Base-by-base conservation (phyloP, 176 grass and related monocot species). In the Hsuehochloa calcarea region DNA sequence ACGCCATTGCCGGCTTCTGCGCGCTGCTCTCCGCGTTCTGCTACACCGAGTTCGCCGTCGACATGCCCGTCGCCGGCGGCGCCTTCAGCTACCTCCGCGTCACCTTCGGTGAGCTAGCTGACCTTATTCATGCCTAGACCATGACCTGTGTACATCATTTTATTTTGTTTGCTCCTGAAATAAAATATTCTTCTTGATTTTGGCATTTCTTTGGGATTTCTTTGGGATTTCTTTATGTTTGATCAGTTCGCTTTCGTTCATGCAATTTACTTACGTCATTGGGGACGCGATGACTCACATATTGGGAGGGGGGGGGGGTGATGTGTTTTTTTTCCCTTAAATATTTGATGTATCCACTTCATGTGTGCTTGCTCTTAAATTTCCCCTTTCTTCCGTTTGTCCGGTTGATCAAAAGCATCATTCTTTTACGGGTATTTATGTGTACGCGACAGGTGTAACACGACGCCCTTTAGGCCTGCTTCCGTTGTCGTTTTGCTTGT, bases 11-110 rank as follows among this genome's bases (percentile, higher is more conserved):
- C 0, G 97, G 97, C 0, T 70, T 99, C 47, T 96, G 93, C 68
- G 97, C 97, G 29, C 76, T 99, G 7, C 97, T 96, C n/a, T 96
- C 97, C 10, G 90, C 97, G 44, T 99, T 99, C 83, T 99, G 97
- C 81, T 99, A 99, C 80, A 99, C 93, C 4, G 97, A 99, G 77
- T 99, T 99, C 82, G 91, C 93, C 6, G 97, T 99, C 49, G 90
- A 92, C 92, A 87, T 99, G 93, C 97, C 97, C 35, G 88, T 89
- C 56, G 97, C 97, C 75, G 97, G 97, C 72, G 93, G 93, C 23
- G 86, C 90, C 73, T 92, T 92, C 83, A 89, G 82, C 78, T 92
- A 92, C 86, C 90, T 92, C 46, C 86, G 90, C 77, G 96, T 99
- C 47, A 99, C 96, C 71, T 99, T 99, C 69, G 96, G 96, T 99